phyloP scores from a whole-genome alignment of 306 rosid species.

The Glycyrrhiza uralensis region DNA sequence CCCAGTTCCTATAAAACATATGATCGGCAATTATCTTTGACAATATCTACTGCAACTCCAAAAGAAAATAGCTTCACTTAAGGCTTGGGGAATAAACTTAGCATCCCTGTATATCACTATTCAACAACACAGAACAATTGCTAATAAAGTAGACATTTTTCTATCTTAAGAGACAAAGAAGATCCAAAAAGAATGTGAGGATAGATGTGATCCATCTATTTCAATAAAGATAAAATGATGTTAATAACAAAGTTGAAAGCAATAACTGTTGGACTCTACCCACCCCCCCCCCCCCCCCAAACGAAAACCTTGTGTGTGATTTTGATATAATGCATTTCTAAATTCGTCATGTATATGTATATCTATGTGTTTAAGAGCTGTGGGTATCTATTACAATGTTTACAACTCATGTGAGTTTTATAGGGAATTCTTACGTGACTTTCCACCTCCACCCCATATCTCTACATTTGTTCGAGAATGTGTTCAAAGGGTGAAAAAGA shows the following conservation, averaged over 20 bases:
- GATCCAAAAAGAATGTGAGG: not conserved
- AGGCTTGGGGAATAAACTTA: not conserved
- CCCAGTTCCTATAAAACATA: not conserved
- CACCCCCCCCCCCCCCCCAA: not conserved
- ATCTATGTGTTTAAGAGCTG: not conserved
- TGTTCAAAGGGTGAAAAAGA: not conserved
- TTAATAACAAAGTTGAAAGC: conserved; percentile 3
- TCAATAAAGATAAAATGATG: not conserved
- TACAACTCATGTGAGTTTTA: conserved; percentile 10
- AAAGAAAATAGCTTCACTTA: not conserved
- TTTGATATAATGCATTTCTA: not conserved
- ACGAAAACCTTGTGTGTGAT: not conserved
- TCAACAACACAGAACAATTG: not conserved
- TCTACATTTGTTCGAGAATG: not conserved
- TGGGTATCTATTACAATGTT: not conserved
- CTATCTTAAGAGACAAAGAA: not conserved
- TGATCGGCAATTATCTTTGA: not conserved
- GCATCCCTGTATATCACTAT: not conserved
- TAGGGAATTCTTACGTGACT: not conserved
- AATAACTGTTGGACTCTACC: not conserved
- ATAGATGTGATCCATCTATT: not conserved
- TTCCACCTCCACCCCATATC: conserved; percentile 7
- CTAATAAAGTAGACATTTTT: not conserved
- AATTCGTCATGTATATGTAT: not conserved
- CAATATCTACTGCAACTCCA: not conserved